Base-by-base conservation (phyloP, 2,329 filamentous ascomycete genomes). In the Thelonectria rubi region DNA sequence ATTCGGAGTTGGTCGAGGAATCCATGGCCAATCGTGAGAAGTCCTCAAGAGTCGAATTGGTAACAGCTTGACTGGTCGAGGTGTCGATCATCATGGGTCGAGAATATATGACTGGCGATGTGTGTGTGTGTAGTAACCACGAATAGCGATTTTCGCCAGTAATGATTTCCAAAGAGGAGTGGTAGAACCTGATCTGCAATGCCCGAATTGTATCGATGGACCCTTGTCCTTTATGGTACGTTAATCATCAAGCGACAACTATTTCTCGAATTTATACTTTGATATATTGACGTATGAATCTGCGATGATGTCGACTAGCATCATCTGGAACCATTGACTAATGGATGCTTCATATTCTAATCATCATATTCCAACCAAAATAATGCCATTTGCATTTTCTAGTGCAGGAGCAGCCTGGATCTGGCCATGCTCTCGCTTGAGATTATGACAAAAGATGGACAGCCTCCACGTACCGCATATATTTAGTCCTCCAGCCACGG, bases 1-100 rank as follows among this genome's bases (percentile, higher is more conserved):
- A 61, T 10, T 63, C 62, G 11, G 53, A 65, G 39, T 20, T 11
- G 12, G 24, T 26, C 0, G 34, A 42, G 12, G 53, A 48, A 21
- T 40, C 53, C 60, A 63, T 65, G 20, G 14, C 5, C 2, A 17
- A 24, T n/a, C 20, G 34, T 15, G 32, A 30, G 15, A 47, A 50
- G 14, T 14, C 6, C 3, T 21, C 37, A n/a, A n/a, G 1, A 5
- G 20, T 12, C 42, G 34, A 42, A 32, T 5, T 2, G 17, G 12
- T 7, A 34, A n/a, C 12, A 30, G 11, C 14, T 26, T 11, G 18
- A 30, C 21, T 17, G 34, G 30, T 2, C 7, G n/a, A 10, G 49
- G 15, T 52, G 47, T 49, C 26, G 17, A n/a, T 37, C 11, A 49
- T 49, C 15, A 34, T 37, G 32, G 26, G 14, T 11, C 3, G 39